Base-by-base conservation (phyloP, 108 stramenopile genomes). In the Nitzschia inconspicua region DNA sequence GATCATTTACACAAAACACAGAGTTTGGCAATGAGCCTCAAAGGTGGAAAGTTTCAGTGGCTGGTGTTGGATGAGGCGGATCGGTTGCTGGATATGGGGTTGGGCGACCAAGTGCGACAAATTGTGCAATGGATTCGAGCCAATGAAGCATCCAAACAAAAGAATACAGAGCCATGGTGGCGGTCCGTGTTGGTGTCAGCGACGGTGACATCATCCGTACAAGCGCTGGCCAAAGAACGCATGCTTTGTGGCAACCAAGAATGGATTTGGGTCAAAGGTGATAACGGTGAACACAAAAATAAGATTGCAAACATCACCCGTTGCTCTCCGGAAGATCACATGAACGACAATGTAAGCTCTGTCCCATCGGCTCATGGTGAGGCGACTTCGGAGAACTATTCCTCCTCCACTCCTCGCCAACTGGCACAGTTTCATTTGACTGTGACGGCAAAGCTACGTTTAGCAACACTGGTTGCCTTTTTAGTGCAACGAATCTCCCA, bases 51-150 rank as follows among this genome's bases (percentile, higher is more conserved):
- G 23, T 52, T 95, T 19, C 59, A 82, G 44, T 96, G 91, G 93
- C 60, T 98, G 7, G 95, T 98, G 2, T 52, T 97, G 47, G 96
- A 99, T 70, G 98, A 99, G 76, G 91, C 82, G 0, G 98, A 99
- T 69, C 90, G 96, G 2, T 72, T 98, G 28, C 54, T 96, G 39
- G 98, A 97, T 64, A 79, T 92, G 86, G 98, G 96, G 1, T 78
- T 97, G 49, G 90, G 88, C n/a, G 74, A 84, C 44, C 93, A 93
- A 62, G 78, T 96, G n/a, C 75, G 82, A 51, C 83, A 89, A 48
- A 86, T 96, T 66, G 82, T 94, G 1, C 81, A 88, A 66, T 65
- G 74, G 44, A 68, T 94, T 53, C 77, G 85, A 56, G 72, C 86
- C 35, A 79, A 91, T 66, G 79, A 85, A 53, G 76, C 80, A 3